A percentile compares a stretch with the other conserved stretches of the same genome.
Conservation (phyloP, 768 basidiomycete species). For the Boletus sensibilis region DNA sequence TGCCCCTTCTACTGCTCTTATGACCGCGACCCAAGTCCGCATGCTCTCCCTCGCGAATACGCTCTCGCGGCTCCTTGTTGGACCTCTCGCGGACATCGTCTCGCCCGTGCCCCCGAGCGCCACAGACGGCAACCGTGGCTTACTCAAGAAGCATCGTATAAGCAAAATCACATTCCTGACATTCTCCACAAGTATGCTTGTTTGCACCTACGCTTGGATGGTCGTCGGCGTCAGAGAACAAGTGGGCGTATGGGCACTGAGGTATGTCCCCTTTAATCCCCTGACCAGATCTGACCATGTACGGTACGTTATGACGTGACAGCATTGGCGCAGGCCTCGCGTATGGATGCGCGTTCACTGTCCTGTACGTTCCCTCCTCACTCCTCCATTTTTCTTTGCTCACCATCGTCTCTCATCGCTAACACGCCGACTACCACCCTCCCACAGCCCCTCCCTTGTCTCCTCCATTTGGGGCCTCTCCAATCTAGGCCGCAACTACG, state of each 20-base stretch:
- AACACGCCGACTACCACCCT: background rate
- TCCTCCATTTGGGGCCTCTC: constrained; percentile 68
- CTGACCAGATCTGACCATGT: background rate
- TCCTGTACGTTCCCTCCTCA: constrained; percentile 51
- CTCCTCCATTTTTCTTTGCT: background rate
- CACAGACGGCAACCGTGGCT: constrained; percentile 30
- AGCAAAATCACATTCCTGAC: constrained; percentile 65
- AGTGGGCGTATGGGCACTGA: constrained; percentile 64
- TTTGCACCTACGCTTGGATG: constrained; percentile 56
- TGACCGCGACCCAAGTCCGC: constrained; percentile 64
- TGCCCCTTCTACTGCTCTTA: constrained; percentile 31
- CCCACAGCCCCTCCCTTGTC: constrained; percentile 55
- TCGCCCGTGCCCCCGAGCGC: constrained; percentile 57
- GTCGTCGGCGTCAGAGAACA: constrained; percentile 47
- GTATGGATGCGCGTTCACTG: constrained; percentile 70
- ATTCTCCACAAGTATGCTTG: constrained; percentile 47
- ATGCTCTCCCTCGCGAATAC: constrained; percentile 73
- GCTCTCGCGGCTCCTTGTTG: constrained; percentile 61
- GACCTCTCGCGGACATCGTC: constrained; percentile 69
- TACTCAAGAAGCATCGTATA: constrained; percentile 46
- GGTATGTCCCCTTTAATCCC: constrained; percentile 40
- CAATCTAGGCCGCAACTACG: constrained; percentile 77
- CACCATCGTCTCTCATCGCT: background rate
- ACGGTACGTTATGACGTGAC: background rate
- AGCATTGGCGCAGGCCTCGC: constrained; percentile 66